These are phyloP conservation scores for Candida insectorum DNA, from an alignment of 805 yeast genomes.

Conservation along the genomic window DNA sequence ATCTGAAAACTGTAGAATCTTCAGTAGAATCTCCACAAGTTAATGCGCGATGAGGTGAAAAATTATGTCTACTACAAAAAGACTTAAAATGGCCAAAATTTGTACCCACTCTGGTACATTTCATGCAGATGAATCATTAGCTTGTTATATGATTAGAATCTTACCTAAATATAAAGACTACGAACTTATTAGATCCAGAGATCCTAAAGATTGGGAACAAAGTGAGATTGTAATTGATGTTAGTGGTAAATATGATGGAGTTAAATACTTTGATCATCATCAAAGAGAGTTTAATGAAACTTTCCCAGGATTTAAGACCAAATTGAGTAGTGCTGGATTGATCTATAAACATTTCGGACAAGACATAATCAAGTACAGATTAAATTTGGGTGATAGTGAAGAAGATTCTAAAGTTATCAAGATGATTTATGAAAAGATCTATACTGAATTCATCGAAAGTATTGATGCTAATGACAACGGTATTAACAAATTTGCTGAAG, in stretches of 20 bases:
- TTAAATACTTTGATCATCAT: slow-evolving; percentile 90
- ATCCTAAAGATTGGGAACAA: slow-evolving; percentile 74
- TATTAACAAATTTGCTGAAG: slow-evolving; percentile 52
- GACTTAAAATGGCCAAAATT: slow-evolving; percentile 46
- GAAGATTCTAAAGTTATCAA: slow-evolving; percentile 41
- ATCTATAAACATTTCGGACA: slow-evolving; percentile 84
- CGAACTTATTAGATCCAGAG: slow-evolving; percentile 76
- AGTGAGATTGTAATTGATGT: slow-evolving; percentile 96
- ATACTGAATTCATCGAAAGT: slow-evolving; percentile 83
- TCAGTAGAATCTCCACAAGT: not conserved
- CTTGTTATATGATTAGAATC: slow-evolving; percentile 77
- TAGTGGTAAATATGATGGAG: slow-evolving; percentile 83
- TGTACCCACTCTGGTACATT: slow-evolving; percentile 93
- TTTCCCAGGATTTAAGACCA: slow-evolving; percentile 65
- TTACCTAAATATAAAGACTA: slow-evolving; percentile 69
- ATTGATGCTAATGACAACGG: slow-evolving; percentile 97
- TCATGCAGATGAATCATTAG: slow-evolving; percentile 96
- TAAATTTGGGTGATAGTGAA: slow-evolving; percentile 29
- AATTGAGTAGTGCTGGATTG: slow-evolving; percentile 90
- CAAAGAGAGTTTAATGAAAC: slow-evolving; percentile 86
- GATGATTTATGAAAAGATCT: slow-evolving; percentile 69
- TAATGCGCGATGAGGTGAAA: not conserved
- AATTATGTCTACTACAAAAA: slow-evolving; percentile 4
- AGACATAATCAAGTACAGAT: slow-evolving; percentile 53
- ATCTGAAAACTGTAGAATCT: not conserved